These are phyloP conservation scores for Daldinia bambusicola DNA, from an alignment of 495 filamentous ascomycete genomes.

Conservation along the genomic window DNA sequence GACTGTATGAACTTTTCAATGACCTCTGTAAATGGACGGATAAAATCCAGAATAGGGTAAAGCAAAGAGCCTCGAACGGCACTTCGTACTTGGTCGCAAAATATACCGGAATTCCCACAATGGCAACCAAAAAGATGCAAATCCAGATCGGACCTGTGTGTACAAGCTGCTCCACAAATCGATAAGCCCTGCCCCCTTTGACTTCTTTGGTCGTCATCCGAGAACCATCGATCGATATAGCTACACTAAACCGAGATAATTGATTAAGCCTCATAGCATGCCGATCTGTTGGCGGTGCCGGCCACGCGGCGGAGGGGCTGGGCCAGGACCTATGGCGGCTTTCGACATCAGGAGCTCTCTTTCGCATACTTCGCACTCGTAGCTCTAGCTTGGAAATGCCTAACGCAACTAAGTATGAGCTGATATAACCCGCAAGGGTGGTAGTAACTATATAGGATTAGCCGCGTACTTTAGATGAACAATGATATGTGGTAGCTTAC, in stretches of 20 bases:
- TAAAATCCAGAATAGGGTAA: conserved; percentile 55
- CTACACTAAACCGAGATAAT: conserved; percentile 37
- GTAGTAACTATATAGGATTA: conserved; percentile 39
- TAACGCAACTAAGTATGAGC: conserved; percentile 28
- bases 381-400: conserved; percentile 40
- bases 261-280: conserved; percentile 15
- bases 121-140: conserved; percentile 32
- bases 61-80: conserved; percentile 50
- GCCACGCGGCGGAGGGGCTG: conserved; percentile 45
- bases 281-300: conserved; percentile 26
- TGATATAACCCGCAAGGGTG: conserved; percentile 33
- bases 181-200: background rate
- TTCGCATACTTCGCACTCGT: conserved; percentile 30
- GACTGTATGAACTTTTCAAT: conserved; percentile 44
- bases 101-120: conserved; percentile 43
- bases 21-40: conserved; percentile 52
- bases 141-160: conserved; percentile 46
- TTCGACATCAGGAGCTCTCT: conserved; percentile 33
- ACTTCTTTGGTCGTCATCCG: conserved; percentile 8
- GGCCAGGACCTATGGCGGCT: conserved; percentile 40
- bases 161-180: conserved; percentile 34
- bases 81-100: conserved; percentile 37
- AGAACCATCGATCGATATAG: conserved; percentile 19
- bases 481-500: conserved; percentile 40
- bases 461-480: background rate